Base-by-base conservation (phyloP, 345 rosid genomes). In the Populus euphratica region DNA sequence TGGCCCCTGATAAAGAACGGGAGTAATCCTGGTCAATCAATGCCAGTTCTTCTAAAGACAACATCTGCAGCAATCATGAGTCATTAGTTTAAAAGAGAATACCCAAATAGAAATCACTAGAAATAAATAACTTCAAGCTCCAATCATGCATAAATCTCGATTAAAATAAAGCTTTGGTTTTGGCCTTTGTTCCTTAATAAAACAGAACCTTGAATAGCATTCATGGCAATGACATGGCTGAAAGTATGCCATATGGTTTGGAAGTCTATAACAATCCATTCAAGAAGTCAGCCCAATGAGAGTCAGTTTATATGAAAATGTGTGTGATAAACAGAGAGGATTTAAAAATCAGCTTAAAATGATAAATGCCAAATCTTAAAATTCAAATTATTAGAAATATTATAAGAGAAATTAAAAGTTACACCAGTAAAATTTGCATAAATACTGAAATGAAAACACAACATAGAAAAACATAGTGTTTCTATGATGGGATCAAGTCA, bases 1-100 rank as follows among this genome's bases (percentile, higher is more conserved):
- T 86, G 79, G 93, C 97, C 73, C 92, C 96, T 70, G 87, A 83
- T 71, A 96, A 81, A 47, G 98, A 92, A 82, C 86, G 39, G 62
- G 86, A 88, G 79, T 86, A 89, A 74, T 92, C 92, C 36, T 75
- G 80, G 50, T 96, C 94, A 79, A 88, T 39, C 21, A 81, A 85
- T 31, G 84, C 81, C 84, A 91, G 90, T 52, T 90, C 92, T 81
- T 93, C 96, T 78, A 96, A 82, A 86, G 76, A 78, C 43, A 17
- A 52, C 86, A 93, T 85, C 99, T 96, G 86, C 82, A 79, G 14
- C 65, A 84, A 83, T 43, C 29, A 74, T 66, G 41, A 25, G 54
- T 74, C 75, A 54, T 59, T 27, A 27, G 75, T 44, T 38, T 43
- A 56, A 52, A 18, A 69, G 38, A 47, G 14, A 77, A 70, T 21